phyloP scores from a whole-genome alignment of 805 yeast genomes.

The Cyberlindnera sargentensis region DNA sequence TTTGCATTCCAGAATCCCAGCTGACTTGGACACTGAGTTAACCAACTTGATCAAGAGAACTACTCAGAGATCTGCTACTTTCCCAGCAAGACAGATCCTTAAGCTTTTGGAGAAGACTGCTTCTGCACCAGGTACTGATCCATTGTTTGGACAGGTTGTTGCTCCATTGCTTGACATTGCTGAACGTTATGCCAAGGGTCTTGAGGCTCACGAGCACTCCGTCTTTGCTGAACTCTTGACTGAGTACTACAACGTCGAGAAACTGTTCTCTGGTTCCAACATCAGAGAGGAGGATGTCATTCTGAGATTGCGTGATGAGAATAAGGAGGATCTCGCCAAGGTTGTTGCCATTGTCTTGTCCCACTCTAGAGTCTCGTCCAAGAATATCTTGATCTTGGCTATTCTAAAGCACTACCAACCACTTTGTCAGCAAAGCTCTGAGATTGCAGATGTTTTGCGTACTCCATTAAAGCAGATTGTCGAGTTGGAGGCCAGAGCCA shows the following conservation, averaged over 20 bases:
- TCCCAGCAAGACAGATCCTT: slow-evolving; percentile 85
- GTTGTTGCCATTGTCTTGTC: slow-evolving; percentile 75
- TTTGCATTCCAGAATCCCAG: slow-evolving; percentile 83
- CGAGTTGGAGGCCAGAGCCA: slow-evolving; percentile 80
- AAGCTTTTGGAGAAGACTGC: slow-evolving; percentile 61
- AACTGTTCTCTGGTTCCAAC: slow-evolving; percentile 67
- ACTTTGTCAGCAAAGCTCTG: slow-evolving; percentile 62
- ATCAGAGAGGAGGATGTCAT: slow-evolving; percentile 85
- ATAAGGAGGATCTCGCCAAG: slow-evolving; percentile 64
- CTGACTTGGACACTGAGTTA: slow-evolving; percentile 64
- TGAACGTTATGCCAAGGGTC: slow-evolving; percentile 61
- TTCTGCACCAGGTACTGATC: slow-evolving; percentile 44
- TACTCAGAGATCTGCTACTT: slow-evolving; percentile 61
- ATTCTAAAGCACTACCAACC: slow-evolving; percentile 79
- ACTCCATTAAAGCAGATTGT: slow-evolving; percentile 72
- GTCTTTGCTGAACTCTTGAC: slow-evolving; percentile 64
- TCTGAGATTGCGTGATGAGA: slow-evolving; percentile 79
- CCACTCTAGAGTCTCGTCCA: slow-evolving; percentile 89
- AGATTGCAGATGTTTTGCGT: slow-evolving; percentile 61
- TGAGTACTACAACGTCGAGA: slow-evolving; percentile 74
- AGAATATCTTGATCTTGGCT: slow-evolving; percentile 83
- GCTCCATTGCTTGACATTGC: slow-evolving; percentile 74
- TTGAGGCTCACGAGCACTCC: slow-evolving; percentile 75
- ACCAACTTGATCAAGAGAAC: slow-evolving; percentile 60
- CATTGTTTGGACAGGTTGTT: slow-evolving; percentile 48